Conservation (phyloP, 345 rosid genomes). For the Cochlearia excelsa region DNA sequence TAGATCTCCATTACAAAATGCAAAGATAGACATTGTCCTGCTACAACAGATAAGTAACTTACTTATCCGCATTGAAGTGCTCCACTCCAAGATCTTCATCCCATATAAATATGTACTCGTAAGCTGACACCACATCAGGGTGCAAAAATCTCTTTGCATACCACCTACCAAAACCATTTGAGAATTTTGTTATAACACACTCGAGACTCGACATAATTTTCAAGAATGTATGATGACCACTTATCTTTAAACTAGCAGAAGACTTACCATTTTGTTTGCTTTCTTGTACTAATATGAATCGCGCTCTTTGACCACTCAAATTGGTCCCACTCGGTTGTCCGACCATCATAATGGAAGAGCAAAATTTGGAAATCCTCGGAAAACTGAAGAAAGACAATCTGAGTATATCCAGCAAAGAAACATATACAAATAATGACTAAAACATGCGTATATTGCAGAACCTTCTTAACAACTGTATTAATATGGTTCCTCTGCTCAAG, state of each 20-base stretch:
- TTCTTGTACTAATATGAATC: conserved; percentile 70
- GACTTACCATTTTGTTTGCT: conserved; percentile 81
- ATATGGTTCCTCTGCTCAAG: conserved; percentile 64
- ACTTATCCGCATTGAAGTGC: conserved; percentile 40
- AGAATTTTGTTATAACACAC: too few relatives aligned
- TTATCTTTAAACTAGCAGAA: too few relatives aligned
- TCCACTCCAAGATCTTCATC: too few relatives aligned
- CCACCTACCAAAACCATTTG: conserved; percentile 5
- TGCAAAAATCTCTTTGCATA: conserved; percentile 42
- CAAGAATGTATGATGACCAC: too few relatives aligned
- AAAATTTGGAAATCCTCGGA: conserved; percentile 79
- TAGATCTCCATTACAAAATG: conserved; percentile 14
- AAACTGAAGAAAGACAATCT: conserved; percentile 46
- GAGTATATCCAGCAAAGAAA: conserved; percentile 8
- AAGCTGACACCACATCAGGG: conserved; percentile 83
- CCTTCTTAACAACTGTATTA: conserved; percentile 77
- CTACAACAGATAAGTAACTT: conserved; percentile 17
- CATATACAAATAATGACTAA: too few relatives aligned
- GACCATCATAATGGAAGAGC: conserved; percentile 91
- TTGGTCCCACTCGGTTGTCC: conserved; percentile 81
- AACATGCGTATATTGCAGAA: conserved; percentile 12
- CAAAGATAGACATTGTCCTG: conserved; percentile 9
- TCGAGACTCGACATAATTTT: too few relatives aligned
- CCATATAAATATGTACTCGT: conserved; percentile 39
- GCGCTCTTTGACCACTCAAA: conserved; percentile 85